Evolutionary conservation across 257 asterid species (phyloP).

Genomic region (Solanum bulbocastanum): DNA sequence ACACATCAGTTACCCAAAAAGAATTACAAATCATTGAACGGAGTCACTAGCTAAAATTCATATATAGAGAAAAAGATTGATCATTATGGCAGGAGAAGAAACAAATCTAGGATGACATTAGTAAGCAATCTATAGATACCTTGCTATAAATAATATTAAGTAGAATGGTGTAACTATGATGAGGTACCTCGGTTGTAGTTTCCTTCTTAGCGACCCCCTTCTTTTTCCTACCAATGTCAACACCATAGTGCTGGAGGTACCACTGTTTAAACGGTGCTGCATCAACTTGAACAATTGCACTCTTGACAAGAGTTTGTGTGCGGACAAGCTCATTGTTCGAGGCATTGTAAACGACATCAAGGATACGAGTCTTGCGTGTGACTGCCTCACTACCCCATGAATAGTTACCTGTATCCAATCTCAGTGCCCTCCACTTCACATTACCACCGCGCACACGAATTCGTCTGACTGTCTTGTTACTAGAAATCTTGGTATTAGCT

Average conservation of each 20-base stretch:
- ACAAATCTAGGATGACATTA: not conserved
- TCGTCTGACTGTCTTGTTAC: slow-evolving; percentile 63
- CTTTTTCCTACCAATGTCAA: slow-evolving; percentile 79
- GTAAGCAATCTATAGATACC: not conserved
- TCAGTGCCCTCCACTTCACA: slow-evolving; percentile 66
- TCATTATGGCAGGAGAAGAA: not conserved
- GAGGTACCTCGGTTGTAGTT: slow-evolving; percentile 7
- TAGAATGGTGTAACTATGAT: not conserved
- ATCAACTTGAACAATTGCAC: slow-evolving; percentile 70
- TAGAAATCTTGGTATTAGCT: slow-evolving; percentile 60
- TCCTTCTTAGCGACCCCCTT: slow-evolving; percentile 54
- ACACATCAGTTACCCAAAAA: not conserved
- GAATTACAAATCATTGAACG: not conserved
- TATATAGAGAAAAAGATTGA: not conserved
- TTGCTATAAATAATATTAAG: not conserved
- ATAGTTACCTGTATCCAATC: slow-evolving; percentile 60
- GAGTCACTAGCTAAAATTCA: not conserved
- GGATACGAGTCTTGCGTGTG: slow-evolving; percentile 53
- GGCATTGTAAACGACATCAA: slow-evolving; percentile 71
- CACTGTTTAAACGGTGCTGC: slow-evolving; percentile 83
- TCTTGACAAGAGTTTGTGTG: slow-evolving; percentile 63
- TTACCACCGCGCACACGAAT: slow-evolving; percentile 71
- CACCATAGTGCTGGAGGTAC: slow-evolving; percentile 77
- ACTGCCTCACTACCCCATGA: slow-evolving; percentile 76
- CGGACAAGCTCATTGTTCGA: slow-evolving; percentile 69